phyloP scores from a whole-genome alignment of 208 protist genomes.

The Acanthamoeba quina region DNA sequence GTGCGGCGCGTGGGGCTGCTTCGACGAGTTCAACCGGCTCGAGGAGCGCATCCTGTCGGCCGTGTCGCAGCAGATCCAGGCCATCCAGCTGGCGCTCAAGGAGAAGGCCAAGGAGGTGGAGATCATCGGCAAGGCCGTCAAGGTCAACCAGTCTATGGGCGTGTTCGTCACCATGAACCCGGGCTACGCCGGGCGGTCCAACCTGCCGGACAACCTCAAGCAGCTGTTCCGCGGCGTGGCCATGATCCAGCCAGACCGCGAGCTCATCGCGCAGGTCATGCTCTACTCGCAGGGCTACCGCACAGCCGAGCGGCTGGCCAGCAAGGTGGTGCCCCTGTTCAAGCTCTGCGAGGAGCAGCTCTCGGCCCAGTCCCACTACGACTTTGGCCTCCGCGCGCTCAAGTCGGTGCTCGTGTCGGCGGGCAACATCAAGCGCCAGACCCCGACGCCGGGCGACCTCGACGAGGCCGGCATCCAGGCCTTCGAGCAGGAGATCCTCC shows the following conservation, averaged over 20 bases:
- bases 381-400: constrained; percentile 99
- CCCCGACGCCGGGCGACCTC: neutral
- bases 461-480: constrained; percentile 4
- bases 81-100: constrained; percentile 91
- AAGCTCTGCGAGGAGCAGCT: constrained; percentile 98
- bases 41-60: constrained; percentile 99
- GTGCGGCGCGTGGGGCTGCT: constrained; percentile 99
- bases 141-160: constrained; percentile 95
- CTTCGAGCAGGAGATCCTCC: constrained; percentile 94
- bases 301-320: constrained; percentile 96
- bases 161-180: constrained; percentile 99
- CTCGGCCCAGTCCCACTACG: constrained; percentile 99
- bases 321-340: constrained; percentile 99
- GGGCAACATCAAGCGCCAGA: constrained; percentile 95
- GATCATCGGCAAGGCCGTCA: constrained; percentile 93
- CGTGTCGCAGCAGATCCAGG: constrained; percentile 99
- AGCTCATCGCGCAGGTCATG: constrained; percentile 99
- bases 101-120: constrained; percentile 90
- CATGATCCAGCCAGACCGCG: constrained; percentile 98
- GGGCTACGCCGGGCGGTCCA: constrained; percentile 98
- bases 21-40: constrained; percentile 99
- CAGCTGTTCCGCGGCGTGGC: constrained; percentile 99
- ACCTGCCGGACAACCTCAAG: constrained; percentile 99
- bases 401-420: constrained; percentile 99
- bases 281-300: constrained; percentile 99